Conservation (phyloP, 345 rosid genomes). For the Ailanthus altissimus region DNA sequence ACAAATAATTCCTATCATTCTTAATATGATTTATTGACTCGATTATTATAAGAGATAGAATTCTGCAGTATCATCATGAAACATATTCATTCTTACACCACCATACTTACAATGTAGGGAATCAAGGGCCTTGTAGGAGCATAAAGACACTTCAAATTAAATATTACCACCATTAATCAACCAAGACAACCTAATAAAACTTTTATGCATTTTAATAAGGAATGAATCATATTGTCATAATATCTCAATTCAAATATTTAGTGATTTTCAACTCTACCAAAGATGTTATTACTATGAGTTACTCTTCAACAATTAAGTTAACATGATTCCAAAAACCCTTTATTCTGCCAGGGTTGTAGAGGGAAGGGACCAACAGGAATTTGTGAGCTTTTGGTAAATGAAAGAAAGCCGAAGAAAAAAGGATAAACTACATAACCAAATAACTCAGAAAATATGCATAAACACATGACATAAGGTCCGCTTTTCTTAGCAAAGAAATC, state of each 20-base stretch:
- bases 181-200: not conserved
- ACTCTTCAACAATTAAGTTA: not conserved
- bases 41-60: not conserved
- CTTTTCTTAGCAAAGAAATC: slow-evolving; percentile 2
- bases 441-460: not conserved
- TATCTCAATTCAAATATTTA: not conserved
- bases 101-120: not conserved
- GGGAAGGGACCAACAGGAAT: not conserved
- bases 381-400: not conserved
- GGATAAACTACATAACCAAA: not conserved
- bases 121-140: not conserved
- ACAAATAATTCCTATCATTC: not conserved
- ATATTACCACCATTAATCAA: not conserved
- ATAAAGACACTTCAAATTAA: not conserved
- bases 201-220: not conserved
- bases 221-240: not conserved
- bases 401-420: not conserved
- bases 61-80: not conserved
- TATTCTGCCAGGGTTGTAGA: not conserved
- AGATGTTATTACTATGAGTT: not conserved
- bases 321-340: not conserved
- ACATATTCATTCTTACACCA: not conserved
- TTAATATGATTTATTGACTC: not conserved
- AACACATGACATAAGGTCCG: not conserved
- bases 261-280: slow-evolving; percentile 4